Conservation (phyloP, 305 asterid species). For the Rubia tinctorum region DNA sequence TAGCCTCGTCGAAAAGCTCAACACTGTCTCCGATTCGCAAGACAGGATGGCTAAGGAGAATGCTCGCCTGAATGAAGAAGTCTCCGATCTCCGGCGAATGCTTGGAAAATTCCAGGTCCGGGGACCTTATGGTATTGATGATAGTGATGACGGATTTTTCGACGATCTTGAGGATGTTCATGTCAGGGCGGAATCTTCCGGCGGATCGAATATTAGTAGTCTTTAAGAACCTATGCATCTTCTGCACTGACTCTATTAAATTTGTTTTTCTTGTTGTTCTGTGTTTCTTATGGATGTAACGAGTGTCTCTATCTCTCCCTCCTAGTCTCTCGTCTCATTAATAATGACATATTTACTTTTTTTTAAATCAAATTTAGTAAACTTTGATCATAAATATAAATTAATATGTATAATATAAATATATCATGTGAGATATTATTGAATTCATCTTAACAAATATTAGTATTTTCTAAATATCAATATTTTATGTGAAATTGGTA, state of each 20-base stretch:
- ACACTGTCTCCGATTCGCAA: conserved; percentile 54
- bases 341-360: too few relatives aligned
- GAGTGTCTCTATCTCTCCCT: conserved; percentile 17
- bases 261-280: conserved; percentile 25
- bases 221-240: neutral
- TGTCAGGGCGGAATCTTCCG: conserved; percentile 49
- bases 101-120: conserved; percentile 50
- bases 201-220: neutral
- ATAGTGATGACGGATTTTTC: conserved; percentile 34
- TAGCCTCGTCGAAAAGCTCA: conserved; percentile 55
- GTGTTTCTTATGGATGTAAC: conserved; percentile 30
- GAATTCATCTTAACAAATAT: too few relatives aligned
- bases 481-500: too few relatives aligned
- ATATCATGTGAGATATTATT: too few relatives aligned
- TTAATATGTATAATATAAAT: too few relatives aligned
- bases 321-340: too few relatives aligned
- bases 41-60: conserved; percentile 65
- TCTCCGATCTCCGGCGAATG: conserved; percentile 65
- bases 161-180: conserved; percentile 42
- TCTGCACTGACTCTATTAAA: conserved; percentile 20
- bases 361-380: too few relatives aligned
- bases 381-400: too few relatives aligned
- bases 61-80: conserved; percentile 60
- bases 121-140: conserved; percentile 30
- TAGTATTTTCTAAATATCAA: too few relatives aligned